A percentile compares a stretch with the other conserved stretches of the same genome.
These are phyloP conservation scores for Umbelopsis sp. DNA, from an alignment of 371 early-diverging fungal genomes.

Conservation along the genomic window DNA sequence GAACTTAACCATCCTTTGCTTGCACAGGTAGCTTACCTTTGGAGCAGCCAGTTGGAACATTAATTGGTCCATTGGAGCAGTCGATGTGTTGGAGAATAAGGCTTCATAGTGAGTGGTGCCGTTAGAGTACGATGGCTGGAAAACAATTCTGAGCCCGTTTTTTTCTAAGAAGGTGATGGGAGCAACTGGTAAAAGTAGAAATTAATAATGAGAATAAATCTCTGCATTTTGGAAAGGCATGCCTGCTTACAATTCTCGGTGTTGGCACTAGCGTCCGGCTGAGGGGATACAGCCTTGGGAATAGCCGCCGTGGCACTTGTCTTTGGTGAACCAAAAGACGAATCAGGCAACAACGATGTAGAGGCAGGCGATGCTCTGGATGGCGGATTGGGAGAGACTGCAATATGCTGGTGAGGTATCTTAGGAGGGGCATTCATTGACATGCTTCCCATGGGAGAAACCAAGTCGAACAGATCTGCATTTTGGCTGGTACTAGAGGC, in stretches of 20 bases:
- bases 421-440: conserved; percentile 12
- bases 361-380: conserved; percentile 28
- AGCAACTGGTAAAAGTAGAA: not conserved
- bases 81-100: conserved; percentile 53
- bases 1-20: too few species aligned
- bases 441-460: conserved; percentile 3
- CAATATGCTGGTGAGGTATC: conserved; percentile 21
- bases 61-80: conserved; percentile 55
- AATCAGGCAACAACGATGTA: conserved; percentile 17
- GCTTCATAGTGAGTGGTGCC: conserved; percentile 38
- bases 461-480: conserved; percentile 28
- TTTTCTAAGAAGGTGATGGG: conserved; percentile 44
- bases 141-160: conserved; percentile 58
- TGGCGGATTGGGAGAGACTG: conserved; percentile 29
- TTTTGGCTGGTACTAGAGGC: conserved; percentile 26
- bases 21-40: conserved; percentile 34
- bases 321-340: not conserved
- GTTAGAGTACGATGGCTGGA: conserved; percentile 35
- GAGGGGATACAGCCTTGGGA: not conserved
- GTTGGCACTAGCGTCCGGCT: not conserved
- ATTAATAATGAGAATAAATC: not conserved
- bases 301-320: not conserved
- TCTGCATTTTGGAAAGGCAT: not conserved
- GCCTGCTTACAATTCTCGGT: conserved; percentile 1
- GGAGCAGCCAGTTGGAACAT: conserved; percentile 55